Base-by-base conservation (phyloP, 2,329 filamentous ascomycete genomes). In the Penicillium glabrum region DNA sequence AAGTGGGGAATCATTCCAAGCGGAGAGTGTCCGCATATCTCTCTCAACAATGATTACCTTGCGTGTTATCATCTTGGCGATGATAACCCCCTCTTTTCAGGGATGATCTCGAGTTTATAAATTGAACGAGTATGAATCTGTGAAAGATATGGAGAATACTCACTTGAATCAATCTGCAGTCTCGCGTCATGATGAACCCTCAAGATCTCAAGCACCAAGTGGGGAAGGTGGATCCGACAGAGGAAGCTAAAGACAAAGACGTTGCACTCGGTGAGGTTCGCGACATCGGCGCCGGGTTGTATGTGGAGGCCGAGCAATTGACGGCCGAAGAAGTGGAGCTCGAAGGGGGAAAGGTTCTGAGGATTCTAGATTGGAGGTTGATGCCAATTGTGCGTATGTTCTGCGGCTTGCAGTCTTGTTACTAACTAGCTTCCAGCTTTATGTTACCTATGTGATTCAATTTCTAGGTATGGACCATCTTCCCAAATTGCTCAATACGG, bases 241-340 rank as follows among this genome's bases (percentile, higher is more conserved):
- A 19, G 35, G 19, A 39, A 19, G 29, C 29, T 14, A 31, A 31
- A 31, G 29, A 31, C 29, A 5, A 13, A 31, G 29, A 31, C 29
- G 29, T 31, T 31, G 35, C 14, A n/a, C 45, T 66, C 24, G 67
- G 65, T n/a, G 63, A 62, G 26, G 56, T 65, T 35, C 58, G 61
- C 33, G 77, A 80, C 61, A 80, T 80, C 33, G 77, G 72, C 26
- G 77, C 76, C 5, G 72, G 78, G 23, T 65, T 80, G n/a, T 80
- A 76, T 54, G 69, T 75, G 9, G 78, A 80, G 64, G 74, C 75
- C 3, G 72, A 72, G 33, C 75, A 79, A 37, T 73, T 79, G 35
- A 73, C 75, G 0, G 61, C 71, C 19, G 75, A 79, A 64, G 77
- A 80, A 61, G 63, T 81, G 11, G 75, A 78, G 51, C 67, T 64